These are phyloP conservation scores for Salix udensis DNA, from an alignment of 345 rosid species.

Conservation along the genomic window DNA sequence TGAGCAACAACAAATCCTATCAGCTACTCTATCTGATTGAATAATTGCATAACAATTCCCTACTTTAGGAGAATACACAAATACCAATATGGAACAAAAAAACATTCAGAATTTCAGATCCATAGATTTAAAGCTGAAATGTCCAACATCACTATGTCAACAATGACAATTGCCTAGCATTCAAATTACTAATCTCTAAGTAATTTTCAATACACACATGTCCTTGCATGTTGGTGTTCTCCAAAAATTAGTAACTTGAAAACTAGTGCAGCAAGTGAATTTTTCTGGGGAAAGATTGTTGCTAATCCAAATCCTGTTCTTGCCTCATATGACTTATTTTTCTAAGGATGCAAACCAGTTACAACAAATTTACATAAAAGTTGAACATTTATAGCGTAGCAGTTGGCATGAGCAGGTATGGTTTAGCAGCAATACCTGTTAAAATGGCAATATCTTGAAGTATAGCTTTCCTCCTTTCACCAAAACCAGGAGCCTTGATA, in stretches of 20 bases:
- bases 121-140: neutral
- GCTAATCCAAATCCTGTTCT: neutral
- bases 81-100: neutral
- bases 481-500: conserved; percentile 93
- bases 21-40: too few relatives aligned
- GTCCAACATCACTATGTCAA: neutral
- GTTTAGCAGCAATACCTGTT: conserved; percentile 48
- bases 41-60: too few relatives aligned
- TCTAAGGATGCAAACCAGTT: neutral
- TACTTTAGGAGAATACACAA: neutral
- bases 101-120: neutral
- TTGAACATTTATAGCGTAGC: neutral
- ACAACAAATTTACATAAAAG: neutral
- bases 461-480: conserved; percentile 95
- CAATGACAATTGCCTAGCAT: neutral
- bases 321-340: neutral
- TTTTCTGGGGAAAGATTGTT: neutral
- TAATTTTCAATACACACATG: neutral
- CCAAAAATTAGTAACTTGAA: neutral
- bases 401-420: neutral
- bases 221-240: neutral
- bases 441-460: conserved; percentile 93
- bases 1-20: neutral
- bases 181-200: neutral
- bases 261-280: neutral